Percentiles rank a stretch among this genome's conserved stretches.
Conservation (phyloP, 805 yeast species). For the Suhomyces prunicola region DNA sequence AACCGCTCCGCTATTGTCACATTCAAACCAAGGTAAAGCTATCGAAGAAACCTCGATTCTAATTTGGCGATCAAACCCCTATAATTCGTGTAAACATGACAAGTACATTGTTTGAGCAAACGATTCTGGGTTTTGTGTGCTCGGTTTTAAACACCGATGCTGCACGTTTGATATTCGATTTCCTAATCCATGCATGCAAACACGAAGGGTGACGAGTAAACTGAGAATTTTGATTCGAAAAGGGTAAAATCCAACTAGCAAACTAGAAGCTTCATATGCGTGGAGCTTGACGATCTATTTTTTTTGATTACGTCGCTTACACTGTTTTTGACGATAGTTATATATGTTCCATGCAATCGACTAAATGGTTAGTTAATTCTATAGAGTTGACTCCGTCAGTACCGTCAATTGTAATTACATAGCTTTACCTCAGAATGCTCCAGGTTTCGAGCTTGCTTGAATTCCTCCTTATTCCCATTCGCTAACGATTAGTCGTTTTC, state of each 20-base stretch:
- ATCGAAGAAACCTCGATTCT: neutral
- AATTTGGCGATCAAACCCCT: neutral
- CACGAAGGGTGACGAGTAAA: neutral
- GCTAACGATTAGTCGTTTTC: constrained; percentile 27
- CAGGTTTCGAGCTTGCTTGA: neutral
- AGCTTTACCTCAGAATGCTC: neutral
- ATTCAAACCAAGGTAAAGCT: neutral
- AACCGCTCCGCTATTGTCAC: neutral
- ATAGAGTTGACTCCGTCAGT: neutral
- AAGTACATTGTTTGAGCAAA: neutral
- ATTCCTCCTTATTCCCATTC: constrained; percentile 33
- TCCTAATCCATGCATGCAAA: neutral
- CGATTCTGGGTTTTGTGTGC: neutral
- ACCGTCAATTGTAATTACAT: neutral
- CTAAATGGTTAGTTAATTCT: neutral
- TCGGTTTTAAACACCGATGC: neutral
- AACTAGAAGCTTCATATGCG: neutral
- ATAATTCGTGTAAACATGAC: neutral
- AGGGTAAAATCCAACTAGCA: neutral
- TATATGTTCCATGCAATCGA: neutral
- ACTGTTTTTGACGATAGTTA: neutral
- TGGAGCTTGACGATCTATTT: neutral
- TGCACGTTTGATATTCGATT: neutral
- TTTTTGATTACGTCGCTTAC: neutral
- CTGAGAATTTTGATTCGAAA: neutral